Evolutionary conservation across 495 filamentous ascomycete species (phyloP).

Genomic region (Penicillium pulvis): DNA sequence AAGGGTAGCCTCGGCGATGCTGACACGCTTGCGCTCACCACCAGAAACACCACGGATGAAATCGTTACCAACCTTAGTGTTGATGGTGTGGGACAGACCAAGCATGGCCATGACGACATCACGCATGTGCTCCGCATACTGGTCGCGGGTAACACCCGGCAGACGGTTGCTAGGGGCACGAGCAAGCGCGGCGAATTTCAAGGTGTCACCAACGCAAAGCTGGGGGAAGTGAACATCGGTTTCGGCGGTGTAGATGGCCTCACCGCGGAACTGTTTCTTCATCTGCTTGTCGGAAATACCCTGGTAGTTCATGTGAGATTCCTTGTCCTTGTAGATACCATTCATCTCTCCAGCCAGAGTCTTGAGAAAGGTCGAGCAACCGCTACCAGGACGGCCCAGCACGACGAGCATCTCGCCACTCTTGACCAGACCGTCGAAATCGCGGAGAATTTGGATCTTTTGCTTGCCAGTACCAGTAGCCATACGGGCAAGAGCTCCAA

Average conservation of each 20-base stretch:
- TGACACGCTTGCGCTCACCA: constrained; percentile 77
- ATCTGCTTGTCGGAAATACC: constrained; percentile 73
- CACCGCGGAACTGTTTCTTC: constrained; percentile 67
- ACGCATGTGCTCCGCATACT: constrained; percentile 53
- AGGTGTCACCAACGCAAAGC: constrained; percentile 65
- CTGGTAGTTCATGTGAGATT: constrained; percentile 69
- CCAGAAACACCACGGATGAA: constrained; percentile 84
- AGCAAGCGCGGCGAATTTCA: constrained; percentile 62
- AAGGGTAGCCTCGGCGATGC: constrained; percentile 61
- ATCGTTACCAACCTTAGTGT: constrained; percentile 67
- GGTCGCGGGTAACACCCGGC: constrained; percentile 48
- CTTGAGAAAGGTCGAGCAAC: constrained; percentile 75
- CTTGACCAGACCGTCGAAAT: constrained; percentile 72
- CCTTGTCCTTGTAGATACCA: constrained; percentile 63
- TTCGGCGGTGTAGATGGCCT: constrained; percentile 66
- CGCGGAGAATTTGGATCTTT: constrained; percentile 68
- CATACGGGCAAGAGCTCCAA: constrained; percentile 46
- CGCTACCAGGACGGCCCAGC: constrained; percentile 72
- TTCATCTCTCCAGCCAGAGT: constrained; percentile 71
- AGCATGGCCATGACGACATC: constrained; percentile 67
- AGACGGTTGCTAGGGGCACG: constrained; percentile 52
- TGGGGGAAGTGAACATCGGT: constrained; percentile 70
- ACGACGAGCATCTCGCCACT: constrained; percentile 83
- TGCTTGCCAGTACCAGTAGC: constrained; percentile 51
- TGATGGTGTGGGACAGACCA: constrained; percentile 60